Evolutionary conservation across 1,284 basidiomycete species (phyloP).

Genomic region (Trametes polyzona): DNA sequence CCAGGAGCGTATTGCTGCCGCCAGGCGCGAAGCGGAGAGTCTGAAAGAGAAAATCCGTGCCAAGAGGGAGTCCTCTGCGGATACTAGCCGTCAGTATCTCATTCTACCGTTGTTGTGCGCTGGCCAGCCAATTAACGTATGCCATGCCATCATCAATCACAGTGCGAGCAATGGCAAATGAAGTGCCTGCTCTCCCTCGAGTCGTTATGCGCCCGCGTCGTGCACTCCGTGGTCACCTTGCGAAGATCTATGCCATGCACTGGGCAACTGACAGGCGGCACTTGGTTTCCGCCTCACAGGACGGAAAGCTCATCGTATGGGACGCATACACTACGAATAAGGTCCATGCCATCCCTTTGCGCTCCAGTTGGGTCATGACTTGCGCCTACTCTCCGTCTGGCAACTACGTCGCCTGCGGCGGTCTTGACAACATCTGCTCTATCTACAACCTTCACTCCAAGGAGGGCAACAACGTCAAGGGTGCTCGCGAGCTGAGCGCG

Average conservation of each 20-base stretch:
- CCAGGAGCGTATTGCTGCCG: conserved; percentile 94
- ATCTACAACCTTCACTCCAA: conserved; percentile 92
- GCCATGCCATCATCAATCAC: conserved; percentile 10
- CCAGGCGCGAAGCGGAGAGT: conserved; percentile 93
- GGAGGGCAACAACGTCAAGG: conserved; percentile 72
- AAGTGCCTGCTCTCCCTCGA: conserved; percentile 92
- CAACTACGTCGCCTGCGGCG: conserved; percentile 97
- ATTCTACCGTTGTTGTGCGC: neutral
- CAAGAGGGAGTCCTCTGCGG: conserved; percentile 93
- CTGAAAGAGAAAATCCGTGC: conserved; percentile 97
- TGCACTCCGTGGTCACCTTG: conserved; percentile 94
- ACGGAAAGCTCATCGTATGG: conserved; percentile 99
- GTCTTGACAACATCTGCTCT: conserved; percentile 98
- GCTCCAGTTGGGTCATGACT: conserved; percentile 99
- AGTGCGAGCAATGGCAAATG: conserved; percentile 97
- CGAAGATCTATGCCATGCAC: conserved; percentile 99
- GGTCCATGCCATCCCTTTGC: conserved; percentile 97
- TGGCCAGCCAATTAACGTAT: conserved; percentile 2
- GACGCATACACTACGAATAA: conserved; percentile 99
- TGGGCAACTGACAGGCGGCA: conserved; percentile 98
- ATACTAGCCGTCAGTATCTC: conserved; percentile 85
- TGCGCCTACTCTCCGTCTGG: conserved; percentile 98
- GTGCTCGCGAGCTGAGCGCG: conserved; percentile 89
- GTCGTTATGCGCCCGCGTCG: conserved; percentile 95
- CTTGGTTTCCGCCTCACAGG: conserved; percentile 97